Base-by-base conservation (phyloP, 345 rosid genomes). In the Jatropha curcas region DNA sequence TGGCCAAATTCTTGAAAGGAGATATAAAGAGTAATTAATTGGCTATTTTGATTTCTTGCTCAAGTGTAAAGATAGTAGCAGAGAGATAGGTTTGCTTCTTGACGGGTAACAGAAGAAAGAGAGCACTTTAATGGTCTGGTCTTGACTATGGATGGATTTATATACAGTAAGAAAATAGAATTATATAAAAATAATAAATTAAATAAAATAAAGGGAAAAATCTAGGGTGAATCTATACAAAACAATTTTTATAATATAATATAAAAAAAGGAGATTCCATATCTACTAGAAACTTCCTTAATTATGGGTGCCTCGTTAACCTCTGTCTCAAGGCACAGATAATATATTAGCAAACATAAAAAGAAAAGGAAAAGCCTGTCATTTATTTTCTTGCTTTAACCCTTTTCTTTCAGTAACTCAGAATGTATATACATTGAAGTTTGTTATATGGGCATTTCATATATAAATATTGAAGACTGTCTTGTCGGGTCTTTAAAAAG, bases 221-320 rank as follows among this genome's bases (percentile, higher is more conserved):
- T 66, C 61, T 10, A 24, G 57, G 61, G 60, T 74, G 31, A 66
- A 46, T 37, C 73, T 28, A 60, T 4, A 2, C 0, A 5, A 3
- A 48, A 46, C 16, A 46, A 30, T n/a, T n/a, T n/a, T n/a, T n/a
- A 17, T 13, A 35, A 4, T 17, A 31, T 19, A 3, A 46, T 25
- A 48, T 45, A 71, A 28, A 24, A 46, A n/a, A 56, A 16, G 57
- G 25, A 60, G 78, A 25, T 61, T 58, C 30, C 14, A 13, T 59
- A 67, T 58, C 59, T 65, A 61, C 77, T 8, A 24, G 83, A 77
- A 83, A 20, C 76, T 75, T 80, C 78, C 64, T 35, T 13, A 10
- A 45, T 9, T 1, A 41, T 41, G 45, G 79, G 59, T 75, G 67
- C 71, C 25, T 60, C 58, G 27, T 16, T 33, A 41, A 62, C 56